A percentile compares a stretch with the other conserved stretches of the same genome.
phyloP scores from a whole-genome alignment of 495 filamentous ascomycete genomes.

The Tuber microsphaerosporum region DNA sequence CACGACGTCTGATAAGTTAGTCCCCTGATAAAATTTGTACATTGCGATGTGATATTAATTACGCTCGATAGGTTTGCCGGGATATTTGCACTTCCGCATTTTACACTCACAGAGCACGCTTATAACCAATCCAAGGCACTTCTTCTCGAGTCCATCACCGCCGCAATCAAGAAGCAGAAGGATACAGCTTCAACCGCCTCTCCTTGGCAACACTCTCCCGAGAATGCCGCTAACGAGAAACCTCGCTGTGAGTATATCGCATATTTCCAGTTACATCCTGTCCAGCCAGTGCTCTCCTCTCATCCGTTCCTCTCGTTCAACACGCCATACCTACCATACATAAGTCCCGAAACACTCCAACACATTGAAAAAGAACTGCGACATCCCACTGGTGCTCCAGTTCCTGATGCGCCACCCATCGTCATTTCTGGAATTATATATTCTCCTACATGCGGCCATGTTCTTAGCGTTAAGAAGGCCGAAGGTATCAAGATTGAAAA shows the following conservation, averaged over 20 bases:
- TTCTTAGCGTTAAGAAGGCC: slow-evolving; percentile 80
- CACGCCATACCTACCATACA: slow-evolving; percentile 35
- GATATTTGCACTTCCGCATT: slow-evolving; percentile 79
- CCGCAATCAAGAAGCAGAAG: slow-evolving; percentile 58
- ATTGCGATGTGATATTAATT: slow-evolving; percentile 8
- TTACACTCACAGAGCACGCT: slow-evolving; percentile 58
- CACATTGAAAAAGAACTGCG: slow-evolving; percentile 78
- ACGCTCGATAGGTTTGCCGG: slow-evolving; percentile 56
- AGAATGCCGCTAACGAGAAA: slow-evolving; percentile 52
- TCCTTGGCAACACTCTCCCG: slow-evolving; percentile 51
- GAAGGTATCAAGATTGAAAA: slow-evolving; percentile 75
- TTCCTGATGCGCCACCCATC: slow-evolving; percentile 59
- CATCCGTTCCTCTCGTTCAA: slow-evolving; percentile 38
- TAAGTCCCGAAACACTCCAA: slow-evolving; percentile 49
- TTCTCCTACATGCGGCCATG: slow-evolving; percentile 87
- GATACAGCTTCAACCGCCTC: slow-evolving; percentile 46
- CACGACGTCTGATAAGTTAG: slow-evolving; percentile 76
- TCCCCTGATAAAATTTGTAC: slow-evolving; percentile 8
- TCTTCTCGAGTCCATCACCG: slow-evolving; percentile 62
- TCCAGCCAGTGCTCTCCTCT: slow-evolving; percentile 46
- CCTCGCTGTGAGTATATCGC: slow-evolving; percentile 84
- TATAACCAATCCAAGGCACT: slow-evolving; percentile 61
- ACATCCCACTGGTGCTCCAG: slow-evolving; percentile 72
- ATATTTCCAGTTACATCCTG: slow-evolving; percentile 73
- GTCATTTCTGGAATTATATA: slow-evolving; percentile 79